Conservation (phyloP, 139 green algal genomes). For the Marvania coccoides region DNA sequence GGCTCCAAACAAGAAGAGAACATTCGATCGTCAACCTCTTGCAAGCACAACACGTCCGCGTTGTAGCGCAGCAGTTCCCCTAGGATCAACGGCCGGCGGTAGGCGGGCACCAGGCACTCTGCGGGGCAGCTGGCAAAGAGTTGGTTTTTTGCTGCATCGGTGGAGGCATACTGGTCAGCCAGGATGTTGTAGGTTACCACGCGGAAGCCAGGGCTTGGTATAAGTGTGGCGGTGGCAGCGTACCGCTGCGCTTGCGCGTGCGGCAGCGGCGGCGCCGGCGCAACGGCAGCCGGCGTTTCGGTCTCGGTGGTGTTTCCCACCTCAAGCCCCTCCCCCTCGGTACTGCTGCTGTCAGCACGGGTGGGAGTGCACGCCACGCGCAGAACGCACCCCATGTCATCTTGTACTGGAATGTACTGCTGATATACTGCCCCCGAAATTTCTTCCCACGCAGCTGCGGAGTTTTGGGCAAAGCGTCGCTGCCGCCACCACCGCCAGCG, state of each 20-base stretch:
- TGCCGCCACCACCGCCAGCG: constrained; percentile 35
- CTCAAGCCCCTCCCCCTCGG: background rate
- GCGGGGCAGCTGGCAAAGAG: constrained; percentile 64
- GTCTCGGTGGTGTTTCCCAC: background rate
- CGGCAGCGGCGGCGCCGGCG: constrained; percentile 21
- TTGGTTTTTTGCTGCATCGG: constrained; percentile 52
- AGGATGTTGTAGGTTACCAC: constrained; percentile 91
- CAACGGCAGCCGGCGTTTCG: constrained; percentile 30
- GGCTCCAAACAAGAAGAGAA: constrained; percentile 34
- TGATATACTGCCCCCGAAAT: constrained; percentile 22
- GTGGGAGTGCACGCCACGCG: constrained; percentile 54
- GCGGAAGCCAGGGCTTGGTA: constrained; percentile 42
- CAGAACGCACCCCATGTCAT: constrained; percentile 52
- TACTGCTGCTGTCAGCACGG: background rate
- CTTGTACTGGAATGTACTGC: constrained; percentile 43
- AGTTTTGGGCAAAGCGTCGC: background rate
- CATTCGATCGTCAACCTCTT: constrained; percentile 80
- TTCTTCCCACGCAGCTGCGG: constrained; percentile 12
- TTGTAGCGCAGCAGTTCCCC: constrained; percentile 66
- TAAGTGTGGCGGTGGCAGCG: background rate
- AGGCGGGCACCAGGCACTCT: constrained; percentile 60
- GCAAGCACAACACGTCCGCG: constrained; percentile 58
- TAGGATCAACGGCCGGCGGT: constrained; percentile 71
- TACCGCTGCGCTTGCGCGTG: constrained; percentile 6
- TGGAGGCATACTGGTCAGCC: constrained; percentile 82